Evolutionary conservation across 805 yeast genomes (phyloP).

Genomic region (Candida piceae): DNA sequence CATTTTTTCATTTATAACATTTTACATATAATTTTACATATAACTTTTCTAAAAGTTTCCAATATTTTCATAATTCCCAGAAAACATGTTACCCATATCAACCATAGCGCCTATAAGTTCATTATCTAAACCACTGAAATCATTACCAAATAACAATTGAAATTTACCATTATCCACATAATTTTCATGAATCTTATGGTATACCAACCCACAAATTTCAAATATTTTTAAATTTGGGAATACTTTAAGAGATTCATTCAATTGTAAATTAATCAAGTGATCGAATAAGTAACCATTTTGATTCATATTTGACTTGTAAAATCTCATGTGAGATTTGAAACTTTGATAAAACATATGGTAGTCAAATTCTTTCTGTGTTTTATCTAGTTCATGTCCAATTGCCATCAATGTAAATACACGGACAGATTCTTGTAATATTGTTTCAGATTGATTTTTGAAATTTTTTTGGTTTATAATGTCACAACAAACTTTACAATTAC

Average conservation of each 20-base stretch:
- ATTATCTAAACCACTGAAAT: conserved; percentile 20
- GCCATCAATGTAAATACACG: conserved; percentile 27
- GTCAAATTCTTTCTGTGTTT: conserved; percentile 13
- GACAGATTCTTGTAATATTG: conserved; percentile 21
- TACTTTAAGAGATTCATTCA: conserved; percentile 17
- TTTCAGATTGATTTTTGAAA: conserved; percentile 2
- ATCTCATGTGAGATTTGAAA: conserved; percentile 11
- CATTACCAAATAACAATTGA: conserved; percentile 20
- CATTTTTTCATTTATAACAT: too few species aligned
- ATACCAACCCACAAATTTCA: conserved; percentile 29
- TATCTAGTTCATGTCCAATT: conserved; percentile 29
- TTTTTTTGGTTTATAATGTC: conserved; percentile 9
- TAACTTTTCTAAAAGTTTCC: neutral
- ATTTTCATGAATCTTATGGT: conserved; percentile 9
- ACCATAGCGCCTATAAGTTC: conserved; percentile 16
- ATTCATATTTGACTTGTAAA: conserved; percentile 11
- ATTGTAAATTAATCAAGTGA: conserved; percentile 23
- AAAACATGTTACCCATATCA: conserved; percentile 25
- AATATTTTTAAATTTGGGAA: conserved; percentile 21
- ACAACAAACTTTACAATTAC: conserved; percentile 22
- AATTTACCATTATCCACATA: conserved; percentile 9
- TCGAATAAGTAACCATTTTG: conserved; percentile 25
- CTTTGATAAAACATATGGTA: conserved; percentile 8
- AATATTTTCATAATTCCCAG: conserved; percentile 11
- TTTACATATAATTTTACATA: too few species aligned